These are phyloP conservation scores for Yarrowia phangngaensis DNA, from an alignment of 805 yeast species.

Conservation along the genomic window DNA sequence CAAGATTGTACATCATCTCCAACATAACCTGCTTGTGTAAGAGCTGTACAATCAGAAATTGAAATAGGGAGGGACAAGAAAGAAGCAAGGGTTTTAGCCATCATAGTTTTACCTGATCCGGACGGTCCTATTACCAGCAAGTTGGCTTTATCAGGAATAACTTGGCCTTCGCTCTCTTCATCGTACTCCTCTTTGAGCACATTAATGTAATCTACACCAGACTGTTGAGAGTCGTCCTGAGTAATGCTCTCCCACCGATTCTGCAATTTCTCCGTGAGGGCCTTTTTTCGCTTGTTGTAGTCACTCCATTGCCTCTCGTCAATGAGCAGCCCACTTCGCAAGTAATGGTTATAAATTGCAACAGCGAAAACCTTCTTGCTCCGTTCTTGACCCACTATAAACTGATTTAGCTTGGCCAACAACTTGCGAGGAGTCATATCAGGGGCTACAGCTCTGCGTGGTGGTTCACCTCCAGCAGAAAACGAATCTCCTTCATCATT, in stretches of 20 bases:
- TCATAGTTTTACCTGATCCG: conserved; percentile 57
- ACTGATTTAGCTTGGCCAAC: conserved; percentile 48
- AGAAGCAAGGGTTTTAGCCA: conserved; percentile 25
- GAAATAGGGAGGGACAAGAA: conserved; percentile 45
- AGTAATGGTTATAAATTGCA: conserved; percentile 57
- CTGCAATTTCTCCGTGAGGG: not conserved
- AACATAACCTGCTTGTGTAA: conserved; percentile 63
- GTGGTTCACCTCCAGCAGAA: conserved; percentile 5
- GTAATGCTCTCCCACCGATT: conserved; percentile 1
- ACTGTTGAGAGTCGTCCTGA: not conserved
- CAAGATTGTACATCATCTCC: conserved; percentile 63
- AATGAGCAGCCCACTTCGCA: conserved; percentile 37
- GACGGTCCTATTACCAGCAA: conserved; percentile 57
- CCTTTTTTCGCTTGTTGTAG: not conserved
- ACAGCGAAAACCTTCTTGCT: conserved; percentile 59
- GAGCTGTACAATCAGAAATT: conserved; percentile 58
- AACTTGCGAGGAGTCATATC: conserved; percentile 45
- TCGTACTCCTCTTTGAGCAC: conserved; percentile 9
- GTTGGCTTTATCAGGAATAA: conserved; percentile 55
- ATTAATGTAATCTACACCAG: conserved; percentile 3
- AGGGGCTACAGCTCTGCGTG: conserved; percentile 14
- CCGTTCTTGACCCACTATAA: conserved; percentile 54
- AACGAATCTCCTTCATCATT: not conserved
- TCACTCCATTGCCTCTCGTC: conserved; percentile 5
- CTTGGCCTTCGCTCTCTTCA: conserved; percentile 39